A percentile compares a stretch with the other conserved stretches of the same genome.
Conservation (phyloP, 768 basidiomycete genomes). For the Auriscalpium vulgare region DNA sequence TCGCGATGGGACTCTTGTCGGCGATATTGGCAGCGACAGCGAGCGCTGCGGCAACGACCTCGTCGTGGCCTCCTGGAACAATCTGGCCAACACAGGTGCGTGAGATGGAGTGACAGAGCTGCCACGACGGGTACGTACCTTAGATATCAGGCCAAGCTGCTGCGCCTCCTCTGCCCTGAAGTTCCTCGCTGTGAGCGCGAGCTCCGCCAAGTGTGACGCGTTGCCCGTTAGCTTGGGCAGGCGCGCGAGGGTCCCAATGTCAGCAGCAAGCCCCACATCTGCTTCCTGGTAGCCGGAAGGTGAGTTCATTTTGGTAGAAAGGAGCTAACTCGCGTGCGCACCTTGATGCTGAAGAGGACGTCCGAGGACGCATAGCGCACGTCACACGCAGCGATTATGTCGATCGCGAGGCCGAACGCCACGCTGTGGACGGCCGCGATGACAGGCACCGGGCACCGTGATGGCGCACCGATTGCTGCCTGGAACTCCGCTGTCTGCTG, state of each 20-base stretch:
- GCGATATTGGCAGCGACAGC: constrained; percentile 59
- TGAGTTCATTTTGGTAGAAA: no score
- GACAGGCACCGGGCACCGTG: constrained; percentile 68
- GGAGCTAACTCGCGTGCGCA: constrained; percentile 18
- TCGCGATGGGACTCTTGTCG: constrained; percentile 72
- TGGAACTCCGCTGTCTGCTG: constrained; percentile 56
- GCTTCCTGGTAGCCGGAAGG: constrained; percentile 49
- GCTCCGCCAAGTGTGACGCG: constrained; percentile 61
- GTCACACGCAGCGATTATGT: constrained; percentile 71
- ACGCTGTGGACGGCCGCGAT: constrained; percentile 76
- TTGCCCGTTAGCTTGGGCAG: constrained; percentile 75
- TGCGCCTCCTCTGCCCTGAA: constrained; percentile 66
- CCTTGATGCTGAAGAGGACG: constrained; percentile 66
- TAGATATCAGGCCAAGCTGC: constrained; percentile 66
- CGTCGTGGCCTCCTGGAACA: constrained; percentile 55
- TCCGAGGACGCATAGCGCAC: constrained; percentile 65
- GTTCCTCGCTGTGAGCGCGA: constrained; percentile 65
- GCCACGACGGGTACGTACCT: constrained; percentile 10
- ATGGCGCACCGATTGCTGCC: constrained; percentile 56
- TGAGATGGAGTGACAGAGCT: not conserved
- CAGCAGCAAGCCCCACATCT: constrained; percentile 80
- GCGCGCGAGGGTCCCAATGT: constrained; percentile 79
- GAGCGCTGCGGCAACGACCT: constrained; percentile 62
- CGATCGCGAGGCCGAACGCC: constrained; percentile 70
- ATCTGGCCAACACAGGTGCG: constrained; percentile 22